Evolutionary conservation across 2,329 filamentous ascomycete genomes (phyloP), one percentile per base, ranked within the genome.

Genomic region (Trichoderma gracile): DNA sequence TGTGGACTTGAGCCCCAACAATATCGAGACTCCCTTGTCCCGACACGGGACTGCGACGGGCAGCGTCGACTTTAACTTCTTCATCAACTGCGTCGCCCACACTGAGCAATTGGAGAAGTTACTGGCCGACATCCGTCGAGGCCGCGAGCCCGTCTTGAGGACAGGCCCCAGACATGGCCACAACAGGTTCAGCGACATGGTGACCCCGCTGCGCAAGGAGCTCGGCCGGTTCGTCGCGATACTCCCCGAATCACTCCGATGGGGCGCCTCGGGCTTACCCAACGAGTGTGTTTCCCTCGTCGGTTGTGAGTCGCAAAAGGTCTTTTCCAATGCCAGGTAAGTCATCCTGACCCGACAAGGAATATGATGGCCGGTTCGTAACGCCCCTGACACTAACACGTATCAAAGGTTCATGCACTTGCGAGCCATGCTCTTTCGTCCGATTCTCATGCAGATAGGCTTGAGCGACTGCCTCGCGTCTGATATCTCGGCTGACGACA

Each of bases 21-120:
- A 40, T 12, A 14, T 8, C n/a, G 21, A 46, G 40, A 14, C 25
- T 1, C 27, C 19, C 2, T 27, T 19, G 17, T 30, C 30, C 19
- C 23, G 10, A 10, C 4, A 38, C 23, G n/a, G 12, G 17, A 7
- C 17, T 21, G 5, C n/a, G 7, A 2, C 17, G 4, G 23, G 53
- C 23, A 27, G 65, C 23, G 43, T 65, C 27, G 62, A 63, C 17
- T 63, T 64, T 12, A 61, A 59, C 42, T 73, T 71, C 47, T 69
- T 65, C 42, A 49, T 54, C 12, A 47, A 70, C 3, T 70, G 64
- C 58, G 63, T 71, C 43, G 63, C 66, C 6, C 63, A 69, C n/a
- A 67, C 61, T 43, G 64, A 65, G 10, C 67, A 71, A 3, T 62
- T 72, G 42, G 70, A 67, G 59, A 70, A 69, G 2, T 76, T 78